phyloP scores from a whole-genome alignment of 2,329 filamentous ascomycete genomes.

The Colletotrichum sp. region DNA sequence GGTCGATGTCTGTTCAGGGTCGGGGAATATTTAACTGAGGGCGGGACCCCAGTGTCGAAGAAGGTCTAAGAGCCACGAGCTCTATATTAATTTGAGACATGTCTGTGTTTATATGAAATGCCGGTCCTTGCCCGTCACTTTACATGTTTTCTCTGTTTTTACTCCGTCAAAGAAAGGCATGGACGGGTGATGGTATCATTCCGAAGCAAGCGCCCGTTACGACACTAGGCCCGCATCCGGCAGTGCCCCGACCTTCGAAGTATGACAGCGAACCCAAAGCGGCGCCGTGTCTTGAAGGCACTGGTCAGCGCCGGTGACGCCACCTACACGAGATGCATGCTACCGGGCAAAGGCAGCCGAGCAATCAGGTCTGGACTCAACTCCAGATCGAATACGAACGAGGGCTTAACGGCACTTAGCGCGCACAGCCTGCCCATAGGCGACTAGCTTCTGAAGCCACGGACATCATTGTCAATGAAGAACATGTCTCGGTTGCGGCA shows the following conservation, averaged over 20 bases:
- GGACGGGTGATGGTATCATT: not conserved
- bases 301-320: not conserved
- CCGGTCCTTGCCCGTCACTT: not conserved
- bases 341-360: not conserved
- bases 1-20: not conserved
- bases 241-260: not conserved
- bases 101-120: not conserved
- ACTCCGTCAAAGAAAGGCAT: not conserved
- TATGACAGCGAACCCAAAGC: not conserved
- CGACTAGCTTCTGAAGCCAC: not conserved
- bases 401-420: not conserved
- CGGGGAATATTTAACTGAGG: not conserved
- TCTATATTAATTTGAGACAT: not conserved
- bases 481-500: not conserved
- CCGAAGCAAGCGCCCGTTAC: not conserved
- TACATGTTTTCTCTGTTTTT: not conserved
- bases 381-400: not conserved
- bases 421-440: not conserved
- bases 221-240: not conserved
- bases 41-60: not conserved
- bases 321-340: not conserved
- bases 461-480: not conserved
- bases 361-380: not conserved
- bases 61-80: not conserved
- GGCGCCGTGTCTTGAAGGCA: not conserved